Conservation (phyloP, 805 yeast species). For the Brettanomyces naardenensis region DNA sequence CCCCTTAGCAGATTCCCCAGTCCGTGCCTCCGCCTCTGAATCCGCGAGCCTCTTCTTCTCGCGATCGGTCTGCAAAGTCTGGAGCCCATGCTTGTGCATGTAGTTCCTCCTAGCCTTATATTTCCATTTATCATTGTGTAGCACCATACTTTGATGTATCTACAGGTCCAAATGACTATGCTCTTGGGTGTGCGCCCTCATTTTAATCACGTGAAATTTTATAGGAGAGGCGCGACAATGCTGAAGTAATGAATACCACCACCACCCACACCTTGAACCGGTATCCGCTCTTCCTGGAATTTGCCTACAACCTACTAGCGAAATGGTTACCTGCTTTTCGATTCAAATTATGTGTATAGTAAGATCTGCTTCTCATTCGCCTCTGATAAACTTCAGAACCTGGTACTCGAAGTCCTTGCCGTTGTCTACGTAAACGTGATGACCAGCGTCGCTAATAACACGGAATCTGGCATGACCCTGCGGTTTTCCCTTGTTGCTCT, state of each 20-base stretch:
- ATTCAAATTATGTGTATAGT: no score
- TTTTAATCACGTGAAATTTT: no score
- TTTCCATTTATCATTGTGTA: conserved; percentile 49
- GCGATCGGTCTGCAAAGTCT: conserved; percentile 6
- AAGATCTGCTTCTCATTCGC: no score
- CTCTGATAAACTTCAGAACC: conserved; percentile 18
- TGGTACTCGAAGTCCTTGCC: conserved; percentile 25
- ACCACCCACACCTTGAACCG: no score
- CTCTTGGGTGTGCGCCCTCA: no score
- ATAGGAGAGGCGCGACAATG: no score
- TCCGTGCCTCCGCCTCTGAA: conserved; percentile 2
- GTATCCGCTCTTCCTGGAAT: no score
- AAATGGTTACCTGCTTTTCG: no score
- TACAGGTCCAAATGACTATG: no score
- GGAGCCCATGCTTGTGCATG: conserved; percentile 34
- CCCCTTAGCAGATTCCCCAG: background rate
- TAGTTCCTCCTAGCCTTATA: conserved; percentile 34
- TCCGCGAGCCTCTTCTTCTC: conserved; percentile 3
- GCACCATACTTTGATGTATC: conserved; percentile 35
- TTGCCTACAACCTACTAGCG: no score
- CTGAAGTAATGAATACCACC: no score
- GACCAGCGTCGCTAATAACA: conserved; percentile 40
- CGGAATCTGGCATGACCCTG: conserved; percentile 24
- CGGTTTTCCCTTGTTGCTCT: conserved; percentile 8
- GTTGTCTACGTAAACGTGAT: conserved; percentile 48